These are phyloP conservation scores for Alternaria panax DNA, from an alignment of 2,329 filamentous ascomycete species.

Conservation along the genomic window DNA sequence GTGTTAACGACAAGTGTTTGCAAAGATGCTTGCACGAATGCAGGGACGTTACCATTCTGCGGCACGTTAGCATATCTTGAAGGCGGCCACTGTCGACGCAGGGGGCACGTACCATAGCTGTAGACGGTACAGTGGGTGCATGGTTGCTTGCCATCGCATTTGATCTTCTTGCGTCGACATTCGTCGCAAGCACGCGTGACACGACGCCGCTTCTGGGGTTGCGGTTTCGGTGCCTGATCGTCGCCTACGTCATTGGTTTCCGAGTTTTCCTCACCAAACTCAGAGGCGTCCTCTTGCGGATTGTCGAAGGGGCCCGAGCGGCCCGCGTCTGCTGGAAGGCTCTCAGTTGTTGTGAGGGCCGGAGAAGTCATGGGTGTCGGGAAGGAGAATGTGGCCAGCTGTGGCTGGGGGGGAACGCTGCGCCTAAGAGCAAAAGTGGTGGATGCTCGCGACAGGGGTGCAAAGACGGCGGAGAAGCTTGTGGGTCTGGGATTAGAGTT, in stretches of 20 bases:
- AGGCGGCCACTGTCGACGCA: constrained; percentile 3
- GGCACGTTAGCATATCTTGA: constrained; percentile 22
- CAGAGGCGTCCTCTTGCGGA: constrained; percentile 41
- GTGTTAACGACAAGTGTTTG: constrained; percentile 6
- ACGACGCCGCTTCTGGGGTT: constrained; percentile 52
- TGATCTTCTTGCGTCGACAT: constrained; percentile 60
- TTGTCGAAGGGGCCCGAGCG: constrained; percentile 38
- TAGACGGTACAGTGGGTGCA: constrained; percentile 95
- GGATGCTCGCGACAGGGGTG: constrained; percentile 33
- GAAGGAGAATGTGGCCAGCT: constrained; percentile 34
- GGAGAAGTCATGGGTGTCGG: constrained; percentile 48
- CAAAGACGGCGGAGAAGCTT: constrained; percentile 35
- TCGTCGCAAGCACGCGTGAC: constrained; percentile 56
- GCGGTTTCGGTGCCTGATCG: constrained; percentile 44
- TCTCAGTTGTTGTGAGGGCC: constrained; percentile 42
- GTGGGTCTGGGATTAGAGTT: constrained; percentile 43
- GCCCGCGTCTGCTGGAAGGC: constrained; percentile 38
- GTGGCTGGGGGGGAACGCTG: constrained; percentile 40
- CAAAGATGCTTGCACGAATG: background rate
- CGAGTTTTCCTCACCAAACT: constrained; percentile 42
- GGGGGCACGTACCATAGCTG: constrained; percentile 77
- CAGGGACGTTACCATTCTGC: constrained; percentile 68
- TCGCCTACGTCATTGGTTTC: constrained; percentile 44
- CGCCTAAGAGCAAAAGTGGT: constrained; percentile 42
- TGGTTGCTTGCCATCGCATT: constrained; percentile 63